Evolutionary conservation across 345 rosid genomes (phyloP).

Genomic region (Laguncularia racemosa): DNA sequence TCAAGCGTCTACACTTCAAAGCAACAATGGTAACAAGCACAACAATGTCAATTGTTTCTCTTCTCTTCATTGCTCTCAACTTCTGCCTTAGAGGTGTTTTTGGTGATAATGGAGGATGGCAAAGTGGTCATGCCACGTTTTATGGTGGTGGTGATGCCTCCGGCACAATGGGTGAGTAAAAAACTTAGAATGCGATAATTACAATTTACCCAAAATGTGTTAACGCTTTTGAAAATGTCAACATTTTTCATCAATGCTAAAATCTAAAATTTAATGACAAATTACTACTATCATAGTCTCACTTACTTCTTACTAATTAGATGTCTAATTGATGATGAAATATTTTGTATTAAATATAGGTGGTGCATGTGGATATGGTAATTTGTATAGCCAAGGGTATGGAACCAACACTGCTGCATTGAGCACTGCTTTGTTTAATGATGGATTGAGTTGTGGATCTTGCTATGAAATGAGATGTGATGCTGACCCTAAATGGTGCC

Average conservation of each 20-base stretch:
- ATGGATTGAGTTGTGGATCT: constrained; percentile 65
- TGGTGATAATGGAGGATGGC: constrained; percentile 69
- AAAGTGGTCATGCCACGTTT: constrained; percentile 69
- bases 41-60: constrained; percentile 16
- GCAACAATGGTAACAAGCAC: constrained; percentile 22
- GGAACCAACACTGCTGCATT: constrained; percentile 77
- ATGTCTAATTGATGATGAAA: no score
- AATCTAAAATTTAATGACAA: no score
- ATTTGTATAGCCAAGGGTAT: constrained; percentile 64
- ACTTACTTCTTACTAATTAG: no score
- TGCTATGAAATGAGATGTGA: constrained; percentile 64
- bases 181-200: background rate
- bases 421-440: constrained; percentile 67
- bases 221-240: background rate
- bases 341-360: constrained; percentile 6
- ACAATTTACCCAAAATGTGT: background rate
- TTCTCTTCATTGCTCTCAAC: constrained; percentile 21
- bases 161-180: constrained; percentile 67
- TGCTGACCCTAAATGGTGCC: constrained; percentile 63
- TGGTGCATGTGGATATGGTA: constrained; percentile 79
- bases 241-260: no score
- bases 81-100: constrained; percentile 25
- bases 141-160: constrained; percentile 84
- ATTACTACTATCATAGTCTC: no score
- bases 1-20: constrained; percentile 1